Percentiles rank a stretch among this genome's conserved stretches.
Evolutionary conservation across 768 basidiomycete species (phyloP).

Genomic region (Phaffia australis): DNA sequence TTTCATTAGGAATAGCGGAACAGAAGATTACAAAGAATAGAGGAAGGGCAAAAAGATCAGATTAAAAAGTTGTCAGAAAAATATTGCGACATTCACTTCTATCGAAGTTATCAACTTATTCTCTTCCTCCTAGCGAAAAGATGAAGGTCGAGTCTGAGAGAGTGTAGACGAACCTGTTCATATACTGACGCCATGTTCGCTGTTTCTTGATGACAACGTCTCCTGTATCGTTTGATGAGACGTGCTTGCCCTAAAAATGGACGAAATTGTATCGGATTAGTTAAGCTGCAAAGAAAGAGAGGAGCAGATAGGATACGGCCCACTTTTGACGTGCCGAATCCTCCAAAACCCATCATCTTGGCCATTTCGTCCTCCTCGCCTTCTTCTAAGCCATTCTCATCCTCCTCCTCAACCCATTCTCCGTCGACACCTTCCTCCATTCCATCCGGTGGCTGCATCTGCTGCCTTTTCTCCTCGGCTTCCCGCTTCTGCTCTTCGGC

Average conservation of each 20-base stretch:
- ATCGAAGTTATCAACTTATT: too few species aligned
- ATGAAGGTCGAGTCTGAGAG: too few species aligned
- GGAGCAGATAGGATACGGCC: slow-evolving; percentile 20
- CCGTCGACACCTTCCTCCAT: slow-evolving; percentile 33
- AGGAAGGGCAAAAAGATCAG: slow-evolving; percentile 15
- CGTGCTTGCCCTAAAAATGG: slow-evolving; percentile 62
- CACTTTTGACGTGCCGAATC: slow-evolving; percentile 86
- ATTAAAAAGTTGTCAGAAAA: too few species aligned
- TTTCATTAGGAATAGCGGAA: background rate
- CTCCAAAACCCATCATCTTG: slow-evolving; percentile 75
- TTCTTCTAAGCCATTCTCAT: slow-evolving; percentile 37
- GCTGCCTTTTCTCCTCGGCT: background rate
- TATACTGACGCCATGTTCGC: slow-evolving; percentile 93
- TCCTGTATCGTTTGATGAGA: slow-evolving; percentile 32
- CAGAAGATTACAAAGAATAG: slow-evolving; percentile 27
- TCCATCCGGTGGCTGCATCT: slow-evolving; percentile 30
- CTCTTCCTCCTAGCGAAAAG: slow-evolving; percentile 36
- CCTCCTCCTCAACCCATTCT: slow-evolving; percentile 42
- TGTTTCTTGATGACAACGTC: slow-evolving; percentile 46
- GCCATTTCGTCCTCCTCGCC: slow-evolving; percentile 73
- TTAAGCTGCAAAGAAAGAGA: background rate
- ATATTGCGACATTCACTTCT: too few species aligned
- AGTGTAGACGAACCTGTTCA: slow-evolving; percentile 52
- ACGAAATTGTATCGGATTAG: too few species aligned
- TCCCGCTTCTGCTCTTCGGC: background rate